Evolutionary conservation across 2,329 filamentous ascomycete species (phyloP).

Genomic region (Plectosphaerella cucumerina): DNA sequence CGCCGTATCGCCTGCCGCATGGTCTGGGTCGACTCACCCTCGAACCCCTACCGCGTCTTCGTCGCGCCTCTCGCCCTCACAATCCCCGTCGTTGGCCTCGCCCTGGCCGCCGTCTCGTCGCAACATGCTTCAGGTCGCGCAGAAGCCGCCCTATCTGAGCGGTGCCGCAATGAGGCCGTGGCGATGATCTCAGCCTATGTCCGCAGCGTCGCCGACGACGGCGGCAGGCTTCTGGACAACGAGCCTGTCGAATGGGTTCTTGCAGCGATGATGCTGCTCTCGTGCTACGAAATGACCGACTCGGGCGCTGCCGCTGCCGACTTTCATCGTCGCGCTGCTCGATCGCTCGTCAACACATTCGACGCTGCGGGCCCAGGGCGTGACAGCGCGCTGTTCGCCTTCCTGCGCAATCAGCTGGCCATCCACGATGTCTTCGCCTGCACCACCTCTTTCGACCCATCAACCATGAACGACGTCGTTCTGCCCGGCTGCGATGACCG

Average conservation of each 20-base stretch:
- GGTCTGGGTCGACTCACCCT: slow-evolving; percentile 24
- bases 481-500: too few species aligned
- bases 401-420: slow-evolving; percentile 22
- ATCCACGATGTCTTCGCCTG: slow-evolving; percentile 21
- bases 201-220: too few species aligned
- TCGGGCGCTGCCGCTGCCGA: slow-evolving; percentile 18
- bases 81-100: slow-evolving; percentile 19
- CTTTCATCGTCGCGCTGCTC: slow-evolving; percentile 19
- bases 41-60: slow-evolving; percentile 21
- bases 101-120: slow-evolving; percentile 21
- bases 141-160: too few species aligned
- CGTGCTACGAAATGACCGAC: slow-evolving; percentile 23
- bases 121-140: slow-evolving; percentile 12
- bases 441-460: slow-evolving; percentile 20
- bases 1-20: slow-evolving; percentile 22
- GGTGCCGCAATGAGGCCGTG: too few species aligned
- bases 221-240: too few species aligned
- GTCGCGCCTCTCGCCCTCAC: slow-evolving; percentile 19
- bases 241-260: slow-evolving; percentile 17
- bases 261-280: slow-evolving; percentile 18
- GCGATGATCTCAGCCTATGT: too few species aligned
- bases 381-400: slow-evolving; percentile 17
- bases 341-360: slow-evolving; percentile 22
- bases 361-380: neutral
- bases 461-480: slow-evolving; percentile 12